Percentiles rank a stretch among this genome's conserved stretches.
phyloP scores from a whole-genome alignment of 805 yeast species.

The Saccharomyces cerevisiae region DNA sequence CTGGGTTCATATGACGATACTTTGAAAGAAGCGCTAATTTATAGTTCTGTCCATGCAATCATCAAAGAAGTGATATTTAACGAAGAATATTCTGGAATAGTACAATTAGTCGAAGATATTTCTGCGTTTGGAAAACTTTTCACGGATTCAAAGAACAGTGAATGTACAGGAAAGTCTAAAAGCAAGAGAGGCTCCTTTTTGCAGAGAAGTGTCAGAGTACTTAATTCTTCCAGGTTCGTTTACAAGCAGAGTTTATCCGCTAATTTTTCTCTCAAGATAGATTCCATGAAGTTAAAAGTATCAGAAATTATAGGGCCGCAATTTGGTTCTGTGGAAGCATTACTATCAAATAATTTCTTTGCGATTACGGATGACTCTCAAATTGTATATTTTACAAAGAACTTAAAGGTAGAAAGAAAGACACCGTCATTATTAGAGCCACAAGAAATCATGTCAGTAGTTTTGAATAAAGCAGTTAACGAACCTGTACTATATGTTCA shows the following conservation, averaged over 20 bases:
- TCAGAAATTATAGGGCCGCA: slow-evolving; percentile 5
- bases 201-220: slow-evolving; percentile 23
- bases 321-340: slow-evolving; percentile 16
- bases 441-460: slow-evolving; percentile 26
- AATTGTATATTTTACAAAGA: slow-evolving; percentile 11
- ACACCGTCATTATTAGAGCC: not conserved
- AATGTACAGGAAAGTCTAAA: not conserved
- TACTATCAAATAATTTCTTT: slow-evolving; percentile 5
- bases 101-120: not conserved
- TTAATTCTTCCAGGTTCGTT: slow-evolving; percentile 21
- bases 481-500: slow-evolving; percentile 37
- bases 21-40: not conserved
- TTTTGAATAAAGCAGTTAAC: slow-evolving; percentile 30
- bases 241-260: slow-evolving; percentile 16
- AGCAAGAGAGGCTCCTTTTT: slow-evolving; percentile 3
- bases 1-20: not conserved
- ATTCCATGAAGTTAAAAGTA: slow-evolving; percentile 8
- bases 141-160: not conserved
- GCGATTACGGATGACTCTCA: slow-evolving; percentile 10
- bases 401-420: slow-evolving; percentile 7
- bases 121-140: slow-evolving; percentile 1
- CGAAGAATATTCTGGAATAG: not conserved
- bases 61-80: not conserved
- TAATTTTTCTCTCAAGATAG: slow-evolving; percentile 10
- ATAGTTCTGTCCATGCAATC: not conserved